Evolutionary conservation across 352 stramenopile species (phyloP), one percentile per base, ranked within the genome.

Genomic region (Blastocystis sp.): DNA sequence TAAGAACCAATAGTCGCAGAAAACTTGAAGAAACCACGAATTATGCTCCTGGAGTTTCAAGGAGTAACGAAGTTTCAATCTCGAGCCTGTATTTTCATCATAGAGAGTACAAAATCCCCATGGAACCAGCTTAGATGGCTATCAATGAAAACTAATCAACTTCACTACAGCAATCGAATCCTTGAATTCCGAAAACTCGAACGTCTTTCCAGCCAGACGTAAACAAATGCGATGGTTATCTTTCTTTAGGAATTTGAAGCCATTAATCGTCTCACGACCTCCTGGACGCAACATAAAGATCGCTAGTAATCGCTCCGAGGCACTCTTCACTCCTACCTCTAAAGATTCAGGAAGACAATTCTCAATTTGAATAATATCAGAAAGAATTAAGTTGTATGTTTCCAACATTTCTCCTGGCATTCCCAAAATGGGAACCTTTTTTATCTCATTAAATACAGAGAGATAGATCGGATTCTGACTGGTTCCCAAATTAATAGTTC

Each of bases 1-100:
- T 34, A 84, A 39, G 1, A 84, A 9, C 73, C 73, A 84, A 53
- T 84, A 84, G 34, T 84, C 39, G 26, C 73, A 66, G n/a, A 66
- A 66, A 5, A 84, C 18, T 29, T 84, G 73, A 8, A 84, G 29
- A n/a, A 41, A 37, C 70, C 70, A 80, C 37, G 20, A 18, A 37
- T 61, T 61, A n/a, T 66, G 1, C 3, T 29, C 8, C 1, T 7
- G 13, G 18, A 18, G 54, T 18, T 39, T 64, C 5, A 84, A 84
- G 0, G 7, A 11, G 56, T 47, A 84, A 43, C 39, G 47, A 11
- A 84, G 50, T 15, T 18, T 7, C 13, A 84, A 43, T 11, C 26
- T 23, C 20, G 50, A 39, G 4, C n/a, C 50, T 11, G 50, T 84
- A 1, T 66, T 55, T n/a, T 47, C 56, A 55, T 66, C n/a, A 9